A percentile compares a stretch with the other conserved stretches of the same genome.
Conservation (phyloP, 805 yeast species). For the Kluyveromyces wickerhamii region DNA sequence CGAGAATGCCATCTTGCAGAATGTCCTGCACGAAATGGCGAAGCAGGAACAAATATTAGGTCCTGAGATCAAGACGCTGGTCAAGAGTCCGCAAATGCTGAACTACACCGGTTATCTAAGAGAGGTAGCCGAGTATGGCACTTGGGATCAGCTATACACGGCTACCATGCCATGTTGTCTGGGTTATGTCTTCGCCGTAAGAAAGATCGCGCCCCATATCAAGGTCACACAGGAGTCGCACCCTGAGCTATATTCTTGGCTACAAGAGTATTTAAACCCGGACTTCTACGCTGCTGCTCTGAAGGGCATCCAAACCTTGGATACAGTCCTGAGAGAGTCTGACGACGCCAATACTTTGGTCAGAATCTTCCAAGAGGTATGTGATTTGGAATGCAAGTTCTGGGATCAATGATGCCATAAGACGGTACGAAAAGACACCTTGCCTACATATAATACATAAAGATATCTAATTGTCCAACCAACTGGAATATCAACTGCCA, state of each 20-base stretch:
- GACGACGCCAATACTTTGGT: slow-evolving; percentile 44
- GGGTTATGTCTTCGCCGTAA: slow-evolving; percentile 59
- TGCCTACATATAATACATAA: too few relatives aligned
- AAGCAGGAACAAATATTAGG: slow-evolving; percentile 47
- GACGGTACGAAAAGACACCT: too few relatives aligned
- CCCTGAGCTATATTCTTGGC: slow-evolving; percentile 41
- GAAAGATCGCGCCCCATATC: slow-evolving; percentile 27
- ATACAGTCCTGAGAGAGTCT: slow-evolving; percentile 33
- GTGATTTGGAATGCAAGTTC: slow-evolving; percentile 53
- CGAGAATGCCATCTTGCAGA: slow-evolving; percentile 42
- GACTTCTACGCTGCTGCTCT: slow-evolving; percentile 48
- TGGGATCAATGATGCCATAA: slow-evolving; percentile 55
- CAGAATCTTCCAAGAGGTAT: slow-evolving; percentile 51
- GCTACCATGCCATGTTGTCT: slow-evolving; percentile 70
- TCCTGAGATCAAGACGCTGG: slow-evolving; percentile 28
- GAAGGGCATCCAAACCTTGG: slow-evolving; percentile 43
- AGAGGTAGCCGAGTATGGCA: slow-evolving; percentile 43
- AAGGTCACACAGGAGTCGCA: slow-evolving; percentile 18
- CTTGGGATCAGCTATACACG: slow-evolving; percentile 57
- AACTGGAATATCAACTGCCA: too few relatives aligned
- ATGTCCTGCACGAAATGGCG: slow-evolving; percentile 47
- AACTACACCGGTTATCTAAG: slow-evolving; percentile 55
- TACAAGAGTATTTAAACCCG: slow-evolving; percentile 50
- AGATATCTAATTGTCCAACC: too few relatives aligned
- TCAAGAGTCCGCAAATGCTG: slow-evolving; percentile 48